Base-by-base conservation (phyloP, 192 early-diverging fungal species). In the Thamnidium elegans region DNA sequence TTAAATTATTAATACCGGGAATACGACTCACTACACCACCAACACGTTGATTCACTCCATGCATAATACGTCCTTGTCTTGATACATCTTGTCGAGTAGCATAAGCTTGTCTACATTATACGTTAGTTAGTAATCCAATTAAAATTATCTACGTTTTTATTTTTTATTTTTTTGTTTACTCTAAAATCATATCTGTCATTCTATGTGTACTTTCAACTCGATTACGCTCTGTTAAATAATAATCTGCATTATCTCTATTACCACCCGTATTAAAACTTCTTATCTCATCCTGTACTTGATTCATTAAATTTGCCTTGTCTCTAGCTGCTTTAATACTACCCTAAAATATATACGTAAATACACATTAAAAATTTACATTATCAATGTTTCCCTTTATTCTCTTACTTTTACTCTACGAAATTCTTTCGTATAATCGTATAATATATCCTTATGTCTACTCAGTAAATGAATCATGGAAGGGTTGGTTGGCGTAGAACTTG, bases 401-500 rank as follows among this genome's bases (percentile, higher is more conserved):
- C 13, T 30, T 78, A 88, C 87, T 72, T 86, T 87, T 55, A 84
- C 86, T 60, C 82, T 85, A 58, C 85, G 80, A 70, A 88, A 91
- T 62, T 93, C 91, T 55, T 84, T 89, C n/a, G 80, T 82, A 67
- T 87, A 91, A 62, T 93, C 89, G 59, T 87, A 90, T 7, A 89
- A 71, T 45, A 90, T 92, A 55, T 92, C 89, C 21, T 86, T 78
- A 61, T 93, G 90, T 36, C 89, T 67, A 69, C 91, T 87, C 0
- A 93, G 69, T 70, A 89, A 77, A 64, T 90, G 90, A 46, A 87
- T 77, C 80, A 86, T 87, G 20, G 84, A 79, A n/a, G 85, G 73
- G 26, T 81, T 88, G 5, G 81, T 79, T 10, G 84, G 81, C 1
- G 72, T 65, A 10, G 68, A 63, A 26, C 70, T 73, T 1, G 76